These are phyloP conservation scores for Platanus orientalis DNA, from an alignment of 164 flowering plant genomes.

Conservation along the genomic window DNA sequence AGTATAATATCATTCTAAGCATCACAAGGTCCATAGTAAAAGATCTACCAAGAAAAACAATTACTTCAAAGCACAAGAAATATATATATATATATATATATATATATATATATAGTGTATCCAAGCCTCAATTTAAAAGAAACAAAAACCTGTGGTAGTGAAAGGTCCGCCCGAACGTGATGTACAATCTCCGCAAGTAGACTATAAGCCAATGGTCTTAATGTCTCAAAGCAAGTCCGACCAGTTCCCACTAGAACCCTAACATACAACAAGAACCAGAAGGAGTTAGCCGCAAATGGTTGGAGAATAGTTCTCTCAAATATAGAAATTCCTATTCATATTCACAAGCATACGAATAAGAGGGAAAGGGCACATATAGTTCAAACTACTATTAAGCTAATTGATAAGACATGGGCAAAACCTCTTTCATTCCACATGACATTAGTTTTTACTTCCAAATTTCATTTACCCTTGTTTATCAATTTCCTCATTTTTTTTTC, in stretches of 20 bases:
- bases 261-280: constrained; percentile 3
- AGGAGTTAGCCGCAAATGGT: neutral
- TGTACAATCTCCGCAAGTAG: constrained; percentile 95
- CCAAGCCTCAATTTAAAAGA: neutral
- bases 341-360: neutral
- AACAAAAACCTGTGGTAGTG: constrained; percentile 75
- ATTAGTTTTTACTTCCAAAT: no score
- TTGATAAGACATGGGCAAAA: no score
- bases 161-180: constrained; percentile 88
- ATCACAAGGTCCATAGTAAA: no score
- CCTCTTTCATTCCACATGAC: no score
- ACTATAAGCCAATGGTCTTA: constrained; percentile 96
- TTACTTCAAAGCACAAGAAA: no score
- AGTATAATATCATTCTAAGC: no score
- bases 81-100: no score
- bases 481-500: no score
- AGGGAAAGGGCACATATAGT: no score
- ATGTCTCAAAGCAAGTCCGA: constrained; percentile 87
- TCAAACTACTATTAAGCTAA: no score
- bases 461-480: no score
- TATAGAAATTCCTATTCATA: neutral
- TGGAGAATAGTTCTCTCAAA: neutral
- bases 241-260: constrained; percentile 98
- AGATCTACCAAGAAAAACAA: no score
- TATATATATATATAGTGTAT: neutral